A percentile compares a stretch with the other conserved stretches of the same genome.
phyloP scores from a whole-genome alignment of 1,284 basidiomycete genomes.

The Ganoderma multipileum region DNA sequence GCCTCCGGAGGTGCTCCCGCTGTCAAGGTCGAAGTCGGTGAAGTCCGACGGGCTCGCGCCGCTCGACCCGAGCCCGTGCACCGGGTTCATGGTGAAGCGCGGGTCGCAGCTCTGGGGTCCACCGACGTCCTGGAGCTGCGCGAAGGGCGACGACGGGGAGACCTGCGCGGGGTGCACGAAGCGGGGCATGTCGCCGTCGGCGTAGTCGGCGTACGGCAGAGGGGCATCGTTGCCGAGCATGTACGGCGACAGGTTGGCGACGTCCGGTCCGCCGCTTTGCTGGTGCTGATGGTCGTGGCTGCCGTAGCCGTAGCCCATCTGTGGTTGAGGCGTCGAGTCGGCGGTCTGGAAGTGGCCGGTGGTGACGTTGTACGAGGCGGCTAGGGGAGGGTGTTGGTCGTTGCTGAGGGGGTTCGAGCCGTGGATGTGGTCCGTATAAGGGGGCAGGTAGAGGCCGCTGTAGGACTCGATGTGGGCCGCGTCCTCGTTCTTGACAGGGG shows the following conservation, averaged over 20 bases:
- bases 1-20: constrained; percentile 21
- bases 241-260: constrained; percentile 27
- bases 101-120: constrained; percentile 31
- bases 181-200: constrained; percentile 28
- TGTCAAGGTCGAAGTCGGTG: constrained; percentile 24
- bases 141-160: constrained; percentile 35
- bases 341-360: background rate
- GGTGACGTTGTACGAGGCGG: background rate
- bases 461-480: constrained; percentile 19
- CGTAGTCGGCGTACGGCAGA: constrained; percentile 27
- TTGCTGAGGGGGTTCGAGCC: constrained; percentile 9
- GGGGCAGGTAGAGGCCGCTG: constrained; percentile 17
- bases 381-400: constrained; percentile 12
- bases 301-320: constrained; percentile 25
- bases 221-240: constrained; percentile 23
- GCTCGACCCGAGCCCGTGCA: constrained; percentile 13
- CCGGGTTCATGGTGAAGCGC: constrained; percentile 31
- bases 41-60: constrained; percentile 18
- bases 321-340: constrained; percentile 17
- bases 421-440: constrained; percentile 25
- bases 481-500: constrained; percentile 19
- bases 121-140: constrained; percentile 29
- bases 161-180: constrained; percentile 40
- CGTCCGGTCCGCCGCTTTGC: constrained; percentile 12
- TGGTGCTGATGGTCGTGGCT: constrained; percentile 21